Evolutionary conservation across 352 stramenopile species (phyloP).

Genomic region (Phytophthora multivora): DNA sequence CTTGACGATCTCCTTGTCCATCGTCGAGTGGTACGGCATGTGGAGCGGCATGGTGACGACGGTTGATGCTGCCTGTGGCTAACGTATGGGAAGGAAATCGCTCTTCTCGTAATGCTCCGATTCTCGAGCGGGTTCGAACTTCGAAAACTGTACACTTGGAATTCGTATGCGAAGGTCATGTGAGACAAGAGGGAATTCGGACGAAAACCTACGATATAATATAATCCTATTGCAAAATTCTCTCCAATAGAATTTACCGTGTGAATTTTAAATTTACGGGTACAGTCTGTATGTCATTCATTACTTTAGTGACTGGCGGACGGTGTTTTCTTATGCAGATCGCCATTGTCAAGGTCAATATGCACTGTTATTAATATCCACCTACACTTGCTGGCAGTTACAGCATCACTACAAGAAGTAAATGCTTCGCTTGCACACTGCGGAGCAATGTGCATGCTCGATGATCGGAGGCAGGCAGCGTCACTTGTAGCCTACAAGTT

Average conservation of each 20-base stretch:
- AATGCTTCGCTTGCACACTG: no score
- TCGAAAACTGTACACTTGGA: constrained; percentile 18
- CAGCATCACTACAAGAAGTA: no score
- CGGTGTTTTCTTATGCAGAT: constrained; percentile 12
- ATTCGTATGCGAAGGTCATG: constrained; percentile 12
- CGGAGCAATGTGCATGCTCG: background rate
- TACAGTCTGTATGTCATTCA: background rate
- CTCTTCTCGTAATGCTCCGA: background rate
- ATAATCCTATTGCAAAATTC: no score
- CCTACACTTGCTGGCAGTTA: no score
- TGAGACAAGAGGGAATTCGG: constrained; percentile 6
- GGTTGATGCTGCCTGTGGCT: background rate
- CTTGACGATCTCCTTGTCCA: constrained; percentile 89
- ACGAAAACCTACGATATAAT: no score
- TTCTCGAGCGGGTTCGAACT: constrained; percentile 13
- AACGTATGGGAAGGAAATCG: background rate
- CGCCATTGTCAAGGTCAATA: background rate
- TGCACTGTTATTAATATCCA: no score
- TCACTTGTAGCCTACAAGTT: no score
- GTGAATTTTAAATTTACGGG: background rate
- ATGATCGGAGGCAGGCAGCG: background rate
- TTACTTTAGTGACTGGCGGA: background rate
- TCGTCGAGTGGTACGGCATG: constrained; percentile 85
- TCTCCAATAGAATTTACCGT: background rate
- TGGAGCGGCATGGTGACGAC: constrained; percentile 71